Conservation (phyloP, 352 stramenopile genomes). For the Elongisporangium prolatum region DNA sequence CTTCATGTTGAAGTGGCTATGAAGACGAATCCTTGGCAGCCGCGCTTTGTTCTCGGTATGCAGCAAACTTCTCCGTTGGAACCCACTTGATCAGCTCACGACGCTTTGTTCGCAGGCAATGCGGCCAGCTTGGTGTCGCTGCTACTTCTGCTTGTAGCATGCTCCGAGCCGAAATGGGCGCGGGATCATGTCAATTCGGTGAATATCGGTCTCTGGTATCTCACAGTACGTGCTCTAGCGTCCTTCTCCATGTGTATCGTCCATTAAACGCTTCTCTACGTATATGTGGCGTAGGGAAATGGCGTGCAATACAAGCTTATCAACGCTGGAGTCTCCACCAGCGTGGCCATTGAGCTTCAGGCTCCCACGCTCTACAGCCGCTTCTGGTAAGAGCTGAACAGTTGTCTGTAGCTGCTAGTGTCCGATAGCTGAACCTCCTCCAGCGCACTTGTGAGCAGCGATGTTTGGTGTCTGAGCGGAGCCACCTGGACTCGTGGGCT, state of each 20-base stretch:
- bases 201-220: slow-evolving; percentile 66
- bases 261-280: slow-evolving; percentile 2
- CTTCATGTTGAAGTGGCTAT: background rate
- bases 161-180: slow-evolving; percentile 44
- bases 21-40: background rate
- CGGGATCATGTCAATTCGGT: slow-evolving; percentile 68
- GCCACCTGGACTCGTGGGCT: slow-evolving; percentile 41
- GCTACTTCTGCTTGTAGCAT: slow-evolving; percentile 44
- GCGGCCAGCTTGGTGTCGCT: slow-evolving; percentile 37
- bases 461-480: slow-evolving; percentile 65
- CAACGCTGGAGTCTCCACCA: slow-evolving; percentile 44
- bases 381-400: slow-evolving; percentile 28
- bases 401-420: slow-evolving; percentile 3
- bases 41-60: background rate
- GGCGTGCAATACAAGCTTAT: slow-evolving; percentile 83
- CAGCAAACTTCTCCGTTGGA: background rate
- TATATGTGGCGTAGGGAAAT: slow-evolving; percentile 28
- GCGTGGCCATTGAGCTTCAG: slow-evolving; percentile 16
- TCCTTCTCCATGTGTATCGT: slow-evolving; percentile 1
- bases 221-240: slow-evolving; percentile 30
- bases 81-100: background rate
- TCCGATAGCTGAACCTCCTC: background rate
- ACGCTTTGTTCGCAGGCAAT: slow-evolving; percentile 31
- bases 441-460: slow-evolving; percentile 31
- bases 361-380: slow-evolving; percentile 21